These are phyloP conservation scores for Cladosporium cucumerinum DNA, from an alignment of 2,329 filamentous ascomycete species.

Conservation along the genomic window DNA sequence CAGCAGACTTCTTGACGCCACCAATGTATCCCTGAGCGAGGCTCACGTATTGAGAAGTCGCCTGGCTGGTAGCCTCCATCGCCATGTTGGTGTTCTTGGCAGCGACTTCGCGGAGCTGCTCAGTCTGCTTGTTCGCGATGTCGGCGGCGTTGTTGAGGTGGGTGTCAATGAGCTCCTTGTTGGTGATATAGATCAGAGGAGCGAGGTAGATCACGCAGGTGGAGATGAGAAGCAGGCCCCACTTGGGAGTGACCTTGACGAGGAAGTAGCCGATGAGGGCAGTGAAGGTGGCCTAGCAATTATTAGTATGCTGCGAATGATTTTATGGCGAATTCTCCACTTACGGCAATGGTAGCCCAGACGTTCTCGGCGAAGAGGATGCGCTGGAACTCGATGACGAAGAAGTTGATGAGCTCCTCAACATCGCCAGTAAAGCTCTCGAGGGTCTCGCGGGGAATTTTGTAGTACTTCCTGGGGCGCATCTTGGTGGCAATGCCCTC, in stretches of 20 bases:
- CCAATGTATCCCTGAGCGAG: conserved; percentile 58
- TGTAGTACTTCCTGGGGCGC: conserved; percentile 63
- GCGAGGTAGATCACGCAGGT: conserved; percentile 56
- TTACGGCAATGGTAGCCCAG: conserved; percentile 57
- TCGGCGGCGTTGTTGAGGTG: conserved; percentile 55
- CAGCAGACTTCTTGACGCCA: conserved; percentile 35
- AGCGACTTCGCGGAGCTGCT: conserved; percentile 58
- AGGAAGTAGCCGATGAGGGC: conserved; percentile 61
- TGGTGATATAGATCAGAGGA: conserved; percentile 62
- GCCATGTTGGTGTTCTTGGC: conserved; percentile 59
- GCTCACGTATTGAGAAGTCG: conserved; percentile 58
- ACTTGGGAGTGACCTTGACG: conserved; percentile 63
- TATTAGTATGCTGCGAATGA: conserved; percentile 21
- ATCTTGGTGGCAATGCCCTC: conserved; percentile 59
- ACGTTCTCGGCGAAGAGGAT: conserved; percentile 65
- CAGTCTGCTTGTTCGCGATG: conserved; percentile 56
- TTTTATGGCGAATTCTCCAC: conserved; percentile 27
- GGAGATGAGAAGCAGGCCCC: conserved; percentile 59
- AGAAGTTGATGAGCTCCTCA: conserved; percentile 65
- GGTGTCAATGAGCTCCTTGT: conserved; percentile 61
- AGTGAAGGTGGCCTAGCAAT: conserved; percentile 54
- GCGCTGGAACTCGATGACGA: conserved; percentile 65
- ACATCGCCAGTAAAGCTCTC: conserved; percentile 60
- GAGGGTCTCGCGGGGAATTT: conserved; percentile 60
- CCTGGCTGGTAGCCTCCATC: conserved; percentile 55